phyloP scores from a whole-genome alignment of 148 eudicot species.

The Rhododendron simsii region DNA sequence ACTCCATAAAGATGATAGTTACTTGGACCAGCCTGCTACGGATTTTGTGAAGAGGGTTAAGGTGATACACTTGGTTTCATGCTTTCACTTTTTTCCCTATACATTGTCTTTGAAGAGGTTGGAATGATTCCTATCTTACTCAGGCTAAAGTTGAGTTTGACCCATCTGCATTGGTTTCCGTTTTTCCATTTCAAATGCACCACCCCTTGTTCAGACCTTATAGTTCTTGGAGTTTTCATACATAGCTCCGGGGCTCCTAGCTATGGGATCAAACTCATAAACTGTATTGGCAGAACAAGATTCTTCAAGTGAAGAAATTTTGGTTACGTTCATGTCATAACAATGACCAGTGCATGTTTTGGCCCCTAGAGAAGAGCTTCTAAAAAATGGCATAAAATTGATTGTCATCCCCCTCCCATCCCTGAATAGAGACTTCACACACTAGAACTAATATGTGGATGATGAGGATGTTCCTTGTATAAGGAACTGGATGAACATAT shows the following conservation, averaged over 20 bases:
- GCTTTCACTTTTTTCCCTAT: neutral
- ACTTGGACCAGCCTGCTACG: slow-evolving; percentile 22
- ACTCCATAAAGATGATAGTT: slow-evolving; percentile 23
- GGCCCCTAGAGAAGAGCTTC: neutral
- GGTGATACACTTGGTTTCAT: slow-evolving; percentile 7
- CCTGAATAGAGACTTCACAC: neutral
- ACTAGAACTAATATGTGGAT: neutral
- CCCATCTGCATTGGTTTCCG: neutral
- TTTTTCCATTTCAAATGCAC: neutral
- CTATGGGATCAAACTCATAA: neutral
- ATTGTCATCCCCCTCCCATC: neutral
- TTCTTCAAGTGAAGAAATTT: neutral
- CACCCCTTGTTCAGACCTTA: neutral
- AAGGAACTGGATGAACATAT: neutral
- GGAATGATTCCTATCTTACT: neutral
- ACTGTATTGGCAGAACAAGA: neutral
- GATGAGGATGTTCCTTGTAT: neutral
- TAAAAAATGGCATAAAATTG: neutral
- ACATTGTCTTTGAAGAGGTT: neutral
- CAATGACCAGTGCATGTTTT: neutral
- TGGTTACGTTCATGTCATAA: neutral
- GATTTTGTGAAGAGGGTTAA: slow-evolving; percentile 23
- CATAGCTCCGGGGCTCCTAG: neutral
- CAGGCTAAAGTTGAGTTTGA: neutral
- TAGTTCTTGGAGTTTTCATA: neutral